Evolutionary conservation across 2,329 filamentous ascomycete species (phyloP).

Genomic region (Cladosporium oxysporum): DNA sequence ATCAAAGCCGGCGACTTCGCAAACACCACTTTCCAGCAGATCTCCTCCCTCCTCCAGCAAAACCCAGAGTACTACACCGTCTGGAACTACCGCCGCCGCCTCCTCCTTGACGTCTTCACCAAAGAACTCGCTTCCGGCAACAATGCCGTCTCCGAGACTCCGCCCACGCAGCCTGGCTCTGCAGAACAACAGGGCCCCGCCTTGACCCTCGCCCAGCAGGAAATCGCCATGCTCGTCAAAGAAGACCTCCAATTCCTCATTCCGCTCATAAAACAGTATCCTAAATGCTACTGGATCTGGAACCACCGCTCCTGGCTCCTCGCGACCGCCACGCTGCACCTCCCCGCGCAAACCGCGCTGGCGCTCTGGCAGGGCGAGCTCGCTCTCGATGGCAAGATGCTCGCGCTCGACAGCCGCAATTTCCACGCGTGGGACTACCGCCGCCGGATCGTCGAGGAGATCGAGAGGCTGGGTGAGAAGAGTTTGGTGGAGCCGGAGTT

Average conservation of each 20-base stretch:
- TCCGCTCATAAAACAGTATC: conserved; percentile 78
- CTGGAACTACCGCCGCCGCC: conserved; percentile 83
- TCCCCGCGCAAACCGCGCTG: conserved; percentile 59
- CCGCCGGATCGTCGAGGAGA: conserved; percentile 70
- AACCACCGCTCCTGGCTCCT: conserved; percentile 90
- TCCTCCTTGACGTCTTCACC: conserved; percentile 64
- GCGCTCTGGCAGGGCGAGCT: conserved; percentile 84
- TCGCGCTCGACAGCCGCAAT: conserved; percentile 81
- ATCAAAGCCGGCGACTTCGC: conserved; percentile 52
- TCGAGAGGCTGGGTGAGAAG: conserved; percentile 60
- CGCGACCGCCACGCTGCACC: conserved; percentile 65
- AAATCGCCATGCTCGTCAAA: conserved; percentile 59
- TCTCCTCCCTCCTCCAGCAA: conserved; percentile 68
- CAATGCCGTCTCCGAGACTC: conserved; percentile 12
- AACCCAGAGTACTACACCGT: conserved; percentile 90
- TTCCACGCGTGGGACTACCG: conserved; percentile 97
- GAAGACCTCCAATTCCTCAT: conserved; percentile 80
- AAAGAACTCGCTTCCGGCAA: conserved; percentile 42
- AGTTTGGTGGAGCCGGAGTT: conserved; percentile 77
- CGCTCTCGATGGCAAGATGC: conserved; percentile 81
- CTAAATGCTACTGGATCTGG: conserved; percentile 99
- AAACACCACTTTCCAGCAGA: conserved; percentile 63
- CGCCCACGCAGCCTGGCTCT: neutral
- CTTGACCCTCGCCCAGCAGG: conserved; percentile 37
- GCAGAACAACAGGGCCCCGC: conserved; percentile 25